Percentiles rank a stretch among this genome's conserved stretches.
These are phyloP conservation scores for Ceratobasidium sp. DNA, from an alignment of 1,284 basidiomycete genomes.

Conservation along the genomic window DNA sequence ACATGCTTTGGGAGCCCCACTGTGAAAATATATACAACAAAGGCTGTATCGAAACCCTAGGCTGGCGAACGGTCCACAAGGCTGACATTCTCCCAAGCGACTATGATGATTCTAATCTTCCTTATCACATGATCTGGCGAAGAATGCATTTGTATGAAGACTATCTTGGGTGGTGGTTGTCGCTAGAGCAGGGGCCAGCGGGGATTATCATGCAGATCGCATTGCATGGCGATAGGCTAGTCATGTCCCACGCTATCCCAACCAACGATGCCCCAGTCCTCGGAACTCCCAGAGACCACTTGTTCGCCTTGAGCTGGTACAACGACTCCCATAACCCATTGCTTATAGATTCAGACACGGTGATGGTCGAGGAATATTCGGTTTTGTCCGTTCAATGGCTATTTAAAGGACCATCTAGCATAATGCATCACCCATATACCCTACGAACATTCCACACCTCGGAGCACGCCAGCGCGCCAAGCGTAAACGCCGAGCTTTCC, in stretches of 20 bases:
- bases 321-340: constrained; percentile 1
- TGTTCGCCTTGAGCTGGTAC: constrained; percentile 24
- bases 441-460: constrained; percentile 22
- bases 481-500: background rate
- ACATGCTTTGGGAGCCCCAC: constrained; percentile 28
- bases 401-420: constrained; percentile 14
- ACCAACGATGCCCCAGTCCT: background rate
- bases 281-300: background rate
- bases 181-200: constrained; percentile 14
- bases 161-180: constrained; percentile 44
- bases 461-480: background rate
- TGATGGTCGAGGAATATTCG: constrained; percentile 25
- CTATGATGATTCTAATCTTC: background rate
- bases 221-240: constrained; percentile 10
- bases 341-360: constrained; percentile 20
- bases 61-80: constrained; percentile 27
- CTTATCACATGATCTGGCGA: constrained; percentile 35
- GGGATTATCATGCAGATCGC: constrained; percentile 34
- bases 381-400: constrained; percentile 17
- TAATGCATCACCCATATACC: constrained; percentile 16
- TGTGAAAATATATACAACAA: constrained; percentile 40
- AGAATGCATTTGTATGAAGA: constrained; percentile 21
- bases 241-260: constrained; percentile 27
- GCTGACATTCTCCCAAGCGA: background rate
- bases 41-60: constrained; percentile 17